Evolutionary conservation across 352 stramenopile species (phyloP), one percentile per base, ranked within the genome.

Genomic region (Phytopythium ostracodes): DNA sequence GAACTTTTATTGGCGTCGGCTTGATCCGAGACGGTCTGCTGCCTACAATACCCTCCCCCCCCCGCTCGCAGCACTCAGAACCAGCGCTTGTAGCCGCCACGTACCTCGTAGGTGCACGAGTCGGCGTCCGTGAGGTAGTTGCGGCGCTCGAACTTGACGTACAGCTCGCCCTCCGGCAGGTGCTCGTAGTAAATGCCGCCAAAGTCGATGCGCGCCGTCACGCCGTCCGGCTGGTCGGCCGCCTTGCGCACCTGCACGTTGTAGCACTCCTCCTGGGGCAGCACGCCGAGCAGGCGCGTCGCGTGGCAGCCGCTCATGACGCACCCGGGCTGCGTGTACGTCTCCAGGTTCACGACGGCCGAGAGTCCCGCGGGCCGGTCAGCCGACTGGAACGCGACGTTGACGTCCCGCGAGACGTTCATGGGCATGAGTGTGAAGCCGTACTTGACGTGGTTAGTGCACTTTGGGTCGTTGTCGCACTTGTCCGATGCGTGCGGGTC

Each of bases 171-270:
- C n/a, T 56, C 60, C 0, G 77, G 77, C 27, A 84, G n/a, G 43
- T 82, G 66, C 51, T 81, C 75, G 60, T 82, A 87, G 64, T 84
- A 87, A 50, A 81, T 81, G 33, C 77, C 77, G 22, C 77, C 77
- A 70, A 84, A 87, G 62, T 79, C 61, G 33, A 86, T 72, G 35
- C 66, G 58, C 10, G 68, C 67, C 20, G 67, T 75, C 25, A 63
- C 59, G 25, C 70, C 71, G 40, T 84, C 77, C 0, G 72, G 65
- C 49, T 84, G 71, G 62, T 79, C 61, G 3, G 72, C 59, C 29
- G 25, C 24, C 36, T 75, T 76, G 31, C 66, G 55, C 53, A 68
- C 59, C 46, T 78, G 66, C 22, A 50, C 57, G 50, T 86, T 83
- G 63, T 75, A 86, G 38, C 77, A 86, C 24, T 79, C 68, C 52